phyloP scores from a whole-genome alignment of 2,329 filamentous ascomycete species.

The Penicillium expansum region DNA sequence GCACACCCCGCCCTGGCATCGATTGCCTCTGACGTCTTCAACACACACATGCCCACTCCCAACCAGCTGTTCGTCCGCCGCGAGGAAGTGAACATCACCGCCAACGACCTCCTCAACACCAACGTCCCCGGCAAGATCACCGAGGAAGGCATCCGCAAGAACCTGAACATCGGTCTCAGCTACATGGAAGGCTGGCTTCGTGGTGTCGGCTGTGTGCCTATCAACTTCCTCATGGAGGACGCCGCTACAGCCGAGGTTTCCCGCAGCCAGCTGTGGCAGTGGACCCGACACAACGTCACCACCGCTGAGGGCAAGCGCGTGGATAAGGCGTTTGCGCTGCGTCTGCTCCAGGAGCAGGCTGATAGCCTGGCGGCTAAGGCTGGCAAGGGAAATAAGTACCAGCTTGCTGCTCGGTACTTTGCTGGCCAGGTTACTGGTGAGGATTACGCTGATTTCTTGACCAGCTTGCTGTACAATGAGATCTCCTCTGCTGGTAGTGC shows the following conservation, averaged over 20 bases:
- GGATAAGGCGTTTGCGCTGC: conserved; percentile 86
- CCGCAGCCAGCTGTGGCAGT: conserved; percentile 94
- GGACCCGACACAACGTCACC: conserved; percentile 70
- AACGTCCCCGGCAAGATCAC: conserved; percentile 91
- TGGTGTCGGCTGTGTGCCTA: conserved; percentile 91
- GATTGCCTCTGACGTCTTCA: conserved; percentile 91
- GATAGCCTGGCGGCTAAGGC: conserved; percentile 71
- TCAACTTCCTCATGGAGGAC: conserved; percentile 98
- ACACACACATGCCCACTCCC: conserved; percentile 96
- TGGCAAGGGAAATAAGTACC: conserved; percentile 85
- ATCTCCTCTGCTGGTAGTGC: conserved; percentile 61
- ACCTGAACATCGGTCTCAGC: conserved; percentile 90
- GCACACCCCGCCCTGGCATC: conserved; percentile 87
- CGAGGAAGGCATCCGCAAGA: conserved; percentile 94
- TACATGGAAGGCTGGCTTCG: conserved; percentile 99
- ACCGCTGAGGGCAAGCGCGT: conserved; percentile 88
- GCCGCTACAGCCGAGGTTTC: conserved; percentile 96
- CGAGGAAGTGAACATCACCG: conserved; percentile 81
- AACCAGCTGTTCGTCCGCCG: conserved; percentile 92
- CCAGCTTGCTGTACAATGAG: conserved; percentile 70
- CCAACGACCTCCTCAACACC: conserved; percentile 95
- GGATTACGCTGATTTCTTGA: conserved; percentile 96
- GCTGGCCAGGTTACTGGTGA: conserved; percentile 90
- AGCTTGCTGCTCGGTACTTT: conserved; percentile 89
- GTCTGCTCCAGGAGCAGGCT: conserved; percentile 81